A percentile compares a stretch with the other conserved stretches of the same genome.
These are phyloP conservation scores for Pezizomycotina sp. DNA, from an alignment of 2,329 filamentous ascomycete species.

Conservation along the genomic window DNA sequence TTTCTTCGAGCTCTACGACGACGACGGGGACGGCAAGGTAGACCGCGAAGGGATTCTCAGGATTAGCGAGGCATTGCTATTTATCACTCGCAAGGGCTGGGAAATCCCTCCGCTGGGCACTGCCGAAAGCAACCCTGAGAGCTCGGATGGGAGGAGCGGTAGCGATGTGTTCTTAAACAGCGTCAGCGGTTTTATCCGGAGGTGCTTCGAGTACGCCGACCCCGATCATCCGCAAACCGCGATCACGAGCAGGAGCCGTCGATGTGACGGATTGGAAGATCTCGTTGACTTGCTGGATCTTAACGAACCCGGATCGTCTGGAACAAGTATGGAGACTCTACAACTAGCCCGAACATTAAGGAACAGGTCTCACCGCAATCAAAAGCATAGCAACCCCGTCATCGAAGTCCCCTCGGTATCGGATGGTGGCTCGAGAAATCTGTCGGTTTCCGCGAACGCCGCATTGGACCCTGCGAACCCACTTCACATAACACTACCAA, in stretches of 20 bases:
- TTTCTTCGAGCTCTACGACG: conserved; percentile 95
- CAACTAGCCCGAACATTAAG: conserved; percentile 21
- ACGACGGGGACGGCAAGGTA: conserved; percentile 75
- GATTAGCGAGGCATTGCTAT: conserved; percentile 85
- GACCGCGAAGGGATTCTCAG: conserved; percentile 87
- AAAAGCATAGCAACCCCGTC: background rate
- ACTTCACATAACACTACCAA: conserved; percentile 86
- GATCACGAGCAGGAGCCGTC: conserved; percentile 39
- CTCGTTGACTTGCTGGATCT: conserved; percentile 33
- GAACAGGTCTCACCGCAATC: too few relatives aligned
- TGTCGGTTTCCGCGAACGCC: conserved; percentile 61
- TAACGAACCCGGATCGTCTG: conserved; percentile 25
- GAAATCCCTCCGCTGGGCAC: conserved; percentile 47
- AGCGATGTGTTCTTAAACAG: conserved; percentile 85
- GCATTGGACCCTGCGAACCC: conserved; percentile 87
- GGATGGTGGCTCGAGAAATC: conserved; percentile 35
- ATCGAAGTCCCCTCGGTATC: background rate
- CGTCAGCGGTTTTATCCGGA: conserved; percentile 84
- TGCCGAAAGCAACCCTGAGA: conserved; percentile 26
- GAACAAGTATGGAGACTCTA: conserved; percentile 13
- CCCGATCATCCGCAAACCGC: conserved; percentile 52
- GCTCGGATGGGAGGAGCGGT: conserved; percentile 34
- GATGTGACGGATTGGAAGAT: conserved; percentile 31
- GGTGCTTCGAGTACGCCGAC: conserved; percentile 96
- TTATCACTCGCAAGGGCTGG: conserved; percentile 75